phyloP scores from a whole-genome alignment of 495 filamentous ascomycete species.

The Oidiodendron maius region DNA sequence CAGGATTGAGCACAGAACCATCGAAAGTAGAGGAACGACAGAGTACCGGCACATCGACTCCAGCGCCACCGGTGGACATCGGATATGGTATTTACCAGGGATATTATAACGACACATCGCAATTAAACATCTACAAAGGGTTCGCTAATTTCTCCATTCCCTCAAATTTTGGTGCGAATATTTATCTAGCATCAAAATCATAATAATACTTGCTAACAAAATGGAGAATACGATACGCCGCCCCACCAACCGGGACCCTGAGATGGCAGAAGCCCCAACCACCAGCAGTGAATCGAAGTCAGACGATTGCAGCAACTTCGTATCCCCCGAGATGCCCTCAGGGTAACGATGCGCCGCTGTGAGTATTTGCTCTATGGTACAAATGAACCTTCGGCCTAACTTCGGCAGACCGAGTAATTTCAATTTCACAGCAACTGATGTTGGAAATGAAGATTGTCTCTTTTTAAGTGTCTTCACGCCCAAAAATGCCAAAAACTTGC shows the following conservation, averaged over 20 bases:
- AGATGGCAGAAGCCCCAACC: slow-evolving; percentile 42
- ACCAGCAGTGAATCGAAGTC: slow-evolving; percentile 21
- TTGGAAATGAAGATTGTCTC: slow-evolving; percentile 41
- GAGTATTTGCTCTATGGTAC: not conserved
- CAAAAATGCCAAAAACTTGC: slow-evolving; percentile 36
- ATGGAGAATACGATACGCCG: slow-evolving; percentile 51
- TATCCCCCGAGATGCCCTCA: not conserved
- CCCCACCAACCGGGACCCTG: slow-evolving; percentile 43
- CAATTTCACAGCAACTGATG: slow-evolving; percentile 4
- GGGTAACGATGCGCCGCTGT: not conserved
- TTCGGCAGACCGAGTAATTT: not conserved
- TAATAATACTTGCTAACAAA: no score
- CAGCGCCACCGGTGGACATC: slow-evolving; percentile 3
- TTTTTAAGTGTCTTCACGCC: slow-evolving; percentile 40
- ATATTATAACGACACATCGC: not conserved
- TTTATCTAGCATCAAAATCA: no score
- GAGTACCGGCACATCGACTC: not conserved
- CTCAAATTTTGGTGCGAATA: no score
- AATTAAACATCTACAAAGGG: slow-evolving; percentile 8
- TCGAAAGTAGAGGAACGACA: not conserved
- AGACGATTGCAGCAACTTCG: not conserved
- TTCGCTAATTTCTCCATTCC: not conserved
- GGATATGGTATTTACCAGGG: slow-evolving; percentile 8
- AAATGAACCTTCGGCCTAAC: not conserved
- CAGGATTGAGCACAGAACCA: not conserved